A percentile compares a stretch with the other conserved stretches of the same genome.
Conservation (phyloP, 352 stramenopile species). For the Pythium brassicae region DNA sequence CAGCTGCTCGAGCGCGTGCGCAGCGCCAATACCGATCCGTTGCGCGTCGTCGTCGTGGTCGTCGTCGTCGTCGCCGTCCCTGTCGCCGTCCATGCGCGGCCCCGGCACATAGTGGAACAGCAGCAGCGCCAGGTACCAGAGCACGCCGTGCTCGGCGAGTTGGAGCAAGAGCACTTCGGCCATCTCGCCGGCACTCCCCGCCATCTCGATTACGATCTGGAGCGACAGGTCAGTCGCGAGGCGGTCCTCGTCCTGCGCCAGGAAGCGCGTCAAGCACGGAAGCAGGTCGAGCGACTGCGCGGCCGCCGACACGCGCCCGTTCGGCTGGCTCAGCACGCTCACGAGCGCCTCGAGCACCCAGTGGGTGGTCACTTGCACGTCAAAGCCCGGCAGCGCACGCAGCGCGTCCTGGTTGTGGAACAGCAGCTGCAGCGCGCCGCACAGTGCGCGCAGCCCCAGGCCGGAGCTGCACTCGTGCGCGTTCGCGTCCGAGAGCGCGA, state of each 20-base stretch:
- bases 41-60: conserved; percentile 40
- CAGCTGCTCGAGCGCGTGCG: conserved; percentile 68
- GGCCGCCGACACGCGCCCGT: conserved; percentile 72
- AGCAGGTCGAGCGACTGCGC: conserved; percentile 79
- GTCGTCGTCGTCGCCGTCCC: neutral
- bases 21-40: conserved; percentile 64
- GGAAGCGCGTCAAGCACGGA: conserved; percentile 71
- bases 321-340: conserved; percentile 77
- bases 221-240: conserved; percentile 73
- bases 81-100: conserved; percentile 1
- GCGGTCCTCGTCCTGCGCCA: conserved; percentile 62
- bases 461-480: conserved; percentile 67
- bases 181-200: conserved; percentile 72
- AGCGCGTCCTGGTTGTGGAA: conserved; percentile 73
- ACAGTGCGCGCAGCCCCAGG: conserved; percentile 68
- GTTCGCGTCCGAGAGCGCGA: conserved; percentile 72
- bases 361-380: conserved; percentile 68
- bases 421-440: conserved; percentile 65
- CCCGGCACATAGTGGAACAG: conserved; percentile 58
- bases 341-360: conserved; percentile 80
- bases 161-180: conserved; percentile 76
- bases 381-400: conserved; percentile 43
- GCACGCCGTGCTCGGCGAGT: conserved; percentile 71
- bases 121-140: conserved; percentile 83
- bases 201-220: conserved; percentile 82